Percentiles rank a stretch among this genome's conserved stretches.
phyloP scores from a whole-genome alignment of 2,329 filamentous ascomycete genomes.

The Fusarium goolgardi region DNA sequence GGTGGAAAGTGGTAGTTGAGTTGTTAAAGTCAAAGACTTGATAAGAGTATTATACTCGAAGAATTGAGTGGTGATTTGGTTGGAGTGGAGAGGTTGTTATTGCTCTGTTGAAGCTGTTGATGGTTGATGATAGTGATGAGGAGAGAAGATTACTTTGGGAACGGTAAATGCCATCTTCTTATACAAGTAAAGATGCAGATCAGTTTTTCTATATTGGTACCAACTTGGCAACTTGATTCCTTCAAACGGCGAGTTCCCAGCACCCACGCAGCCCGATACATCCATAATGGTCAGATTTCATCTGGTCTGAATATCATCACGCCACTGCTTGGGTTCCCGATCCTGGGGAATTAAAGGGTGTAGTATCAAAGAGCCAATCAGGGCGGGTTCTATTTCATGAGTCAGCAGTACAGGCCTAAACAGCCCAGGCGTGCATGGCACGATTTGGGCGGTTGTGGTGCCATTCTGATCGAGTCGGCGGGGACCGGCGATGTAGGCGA shows the following conservation, averaged over 20 bases:
- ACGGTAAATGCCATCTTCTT: slow-evolving; percentile 40
- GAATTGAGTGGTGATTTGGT: slow-evolving; percentile 36
- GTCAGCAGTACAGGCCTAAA: slow-evolving; percentile 42
- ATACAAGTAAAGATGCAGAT: slow-evolving; percentile 40
- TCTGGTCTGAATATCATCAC: slow-evolving; percentile 44
- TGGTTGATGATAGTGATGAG: slow-evolving; percentile 40
- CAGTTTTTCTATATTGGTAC: slow-evolving; percentile 11
- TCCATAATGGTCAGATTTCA: slow-evolving; percentile 48
- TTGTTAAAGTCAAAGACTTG: slow-evolving; percentile 27
- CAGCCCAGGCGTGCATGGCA: slow-evolving; percentile 39
- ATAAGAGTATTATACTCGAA: background rate
- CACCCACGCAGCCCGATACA: slow-evolving; percentile 34
- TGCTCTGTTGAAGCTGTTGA: slow-evolving; percentile 35
- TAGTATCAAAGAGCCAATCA: slow-evolving; percentile 34
- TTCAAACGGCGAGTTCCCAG: slow-evolving; percentile 45
- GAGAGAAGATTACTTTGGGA: slow-evolving; percentile 27
- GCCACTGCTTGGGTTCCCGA: slow-evolving; percentile 36
- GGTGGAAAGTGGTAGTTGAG: slow-evolving; percentile 13
- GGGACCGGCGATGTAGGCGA: slow-evolving; percentile 42
- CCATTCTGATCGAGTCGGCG: slow-evolving; percentile 45
- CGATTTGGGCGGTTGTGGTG: slow-evolving; percentile 46
- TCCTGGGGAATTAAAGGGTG: slow-evolving; percentile 31
- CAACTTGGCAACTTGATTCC: slow-evolving; percentile 32
- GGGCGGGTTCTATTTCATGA: background rate
- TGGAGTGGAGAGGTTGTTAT: slow-evolving; percentile 44